These are phyloP conservation scores for Saccharomycodes ludwigii DNA, from an alignment of 805 yeast genomes.

Conservation along the genomic window DNA sequence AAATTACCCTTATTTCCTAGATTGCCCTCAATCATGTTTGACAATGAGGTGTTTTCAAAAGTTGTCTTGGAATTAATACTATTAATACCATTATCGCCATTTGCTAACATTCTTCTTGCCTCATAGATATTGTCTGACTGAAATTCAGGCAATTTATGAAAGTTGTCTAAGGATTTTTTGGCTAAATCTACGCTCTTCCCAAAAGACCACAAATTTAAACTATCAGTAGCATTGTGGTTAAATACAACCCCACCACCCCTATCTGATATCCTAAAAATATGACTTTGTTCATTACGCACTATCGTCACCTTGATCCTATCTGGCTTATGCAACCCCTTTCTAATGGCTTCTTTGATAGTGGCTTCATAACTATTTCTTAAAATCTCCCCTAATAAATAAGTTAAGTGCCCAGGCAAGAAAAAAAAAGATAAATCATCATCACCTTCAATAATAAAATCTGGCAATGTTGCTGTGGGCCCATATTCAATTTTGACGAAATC, in stretches of 20 bases:
- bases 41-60: conserved; percentile 28
- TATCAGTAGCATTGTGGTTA: conserved; percentile 39
- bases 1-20: conserved; percentile 13
- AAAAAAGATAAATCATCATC: conserved; percentile 56
- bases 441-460: conserved; percentile 69
- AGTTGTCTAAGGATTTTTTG: conserved; percentile 43
- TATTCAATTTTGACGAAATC: conserved; percentile 40
- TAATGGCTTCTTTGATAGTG: conserved; percentile 40
- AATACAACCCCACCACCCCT: conserved; percentile 78
- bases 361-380: conserved; percentile 79
- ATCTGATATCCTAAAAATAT: conserved; percentile 72
- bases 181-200: conserved; percentile 59
- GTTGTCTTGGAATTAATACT: conserved; percentile 9
- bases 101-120: conserved; percentile 5
- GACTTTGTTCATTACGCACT: conserved; percentile 50
- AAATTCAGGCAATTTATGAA: conserved; percentile 59
- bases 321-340: conserved; percentile 29
- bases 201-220: conserved; percentile 68
- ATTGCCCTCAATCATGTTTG: conserved; percentile 21
- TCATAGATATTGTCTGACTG: conserved; percentile 24
- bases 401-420: conserved; percentile 76
- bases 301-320: conserved; percentile 73
- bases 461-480: conserved; percentile 45
- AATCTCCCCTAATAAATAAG: conserved; percentile 78
- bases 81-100: background rate